Base-by-base conservation (phyloP, 805 yeast species). In the Komagataella populi region DNA sequence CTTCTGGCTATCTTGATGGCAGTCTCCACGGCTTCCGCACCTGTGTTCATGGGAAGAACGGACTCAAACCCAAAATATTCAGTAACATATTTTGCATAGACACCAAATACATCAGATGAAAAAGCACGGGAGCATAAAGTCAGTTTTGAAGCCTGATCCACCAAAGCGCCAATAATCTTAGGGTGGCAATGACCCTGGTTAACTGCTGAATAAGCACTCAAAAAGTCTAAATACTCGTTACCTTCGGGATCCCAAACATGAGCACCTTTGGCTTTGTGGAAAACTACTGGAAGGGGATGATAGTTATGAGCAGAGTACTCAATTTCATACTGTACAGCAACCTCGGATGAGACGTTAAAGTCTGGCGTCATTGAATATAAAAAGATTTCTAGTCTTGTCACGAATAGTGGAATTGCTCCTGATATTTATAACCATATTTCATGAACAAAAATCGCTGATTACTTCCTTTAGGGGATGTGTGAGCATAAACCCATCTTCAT, bases 101-200 rank as follows among this genome's bases (percentile, higher is more conserved):
- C 74, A 47, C 96, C 95, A 63, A 89, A 89, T 8, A 82, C 83
- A 65, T 90, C 95, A 51, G 86, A 85, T 22, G 95, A 86, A 66
- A 91, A 91, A 3, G 97, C 97, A 65, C 98, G 77, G 22, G 96
- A 88, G 51, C 91, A 84, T 54, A 91, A 71, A 14, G 98, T 91
- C 65, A 91, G 73, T 53, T 73, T 78, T 54, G 80, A 78, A 7
- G 97, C 95, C 71, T 91, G 98, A 43, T 89, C 95, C 47, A 81
- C 72, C 54, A 91, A 76, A 3, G 98, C 97, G 46, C 69, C 73
- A 54, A 91, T 76, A 63, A 91, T 90, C 67, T 86, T 82, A 52
- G 98, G 97, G 66, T 91, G 98, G 66, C 97, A 90, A 67, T 91
- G 98, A 54, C 98, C 98, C 69, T 91, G 97, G 72, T 91, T 91